Percentiles rank a stretch among this genome's conserved stretches.
Conservation (phyloP, 2,329 filamentous ascomycete species). For the Aspergillus luchuensis region DNA sequence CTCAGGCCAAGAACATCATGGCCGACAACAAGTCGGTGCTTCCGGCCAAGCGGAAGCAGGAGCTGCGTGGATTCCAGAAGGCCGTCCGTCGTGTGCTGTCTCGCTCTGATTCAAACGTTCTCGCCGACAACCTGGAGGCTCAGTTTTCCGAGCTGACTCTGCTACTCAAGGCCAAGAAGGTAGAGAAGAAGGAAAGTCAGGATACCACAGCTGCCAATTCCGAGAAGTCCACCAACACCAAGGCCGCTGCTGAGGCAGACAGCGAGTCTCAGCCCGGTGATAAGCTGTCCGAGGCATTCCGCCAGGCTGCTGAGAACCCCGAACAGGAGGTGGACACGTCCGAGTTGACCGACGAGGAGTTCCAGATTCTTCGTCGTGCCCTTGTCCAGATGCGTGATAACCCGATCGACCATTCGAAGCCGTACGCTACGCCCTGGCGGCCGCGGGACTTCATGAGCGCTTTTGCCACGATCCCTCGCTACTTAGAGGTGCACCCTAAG, state of each 20-base stretch:
- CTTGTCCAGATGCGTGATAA: conserved; percentile 71
- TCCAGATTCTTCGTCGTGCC: conserved; percentile 55
- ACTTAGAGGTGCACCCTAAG: conserved; percentile 97
- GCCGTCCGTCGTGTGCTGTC: conserved; percentile 65
- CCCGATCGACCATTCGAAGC: conserved; percentile 72
- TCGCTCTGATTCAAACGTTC: conserved; percentile 50
- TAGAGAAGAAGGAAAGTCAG: conserved; percentile 23
- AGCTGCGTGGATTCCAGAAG: conserved; percentile 71
- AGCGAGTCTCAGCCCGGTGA: conserved; percentile 24
- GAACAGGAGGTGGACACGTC: conserved; percentile 42
- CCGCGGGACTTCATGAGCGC: conserved; percentile 84
- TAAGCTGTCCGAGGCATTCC: conserved; percentile 38
- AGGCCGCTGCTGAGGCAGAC: neutral
- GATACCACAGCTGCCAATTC: conserved; percentile 11
- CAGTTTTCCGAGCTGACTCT: conserved; percentile 57
- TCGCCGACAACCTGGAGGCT: conserved; percentile 54
- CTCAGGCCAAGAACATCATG: conserved; percentile 63
- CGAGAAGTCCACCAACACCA: conserved; percentile 14
- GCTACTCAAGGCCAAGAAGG: conserved; percentile 48
- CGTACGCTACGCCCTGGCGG: conserved; percentile 88
- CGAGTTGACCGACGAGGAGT: conserved; percentile 52
- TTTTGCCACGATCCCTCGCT: conserved; percentile 92
- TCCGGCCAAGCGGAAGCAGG: conserved; percentile 72
- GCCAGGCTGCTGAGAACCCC: conserved; percentile 34
- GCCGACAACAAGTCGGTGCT: conserved; percentile 55